These are phyloP conservation scores for Chaetomiaceae sp. DNA, from an alignment of 2,329 filamentous ascomycete genomes.

Conservation along the genomic window DNA sequence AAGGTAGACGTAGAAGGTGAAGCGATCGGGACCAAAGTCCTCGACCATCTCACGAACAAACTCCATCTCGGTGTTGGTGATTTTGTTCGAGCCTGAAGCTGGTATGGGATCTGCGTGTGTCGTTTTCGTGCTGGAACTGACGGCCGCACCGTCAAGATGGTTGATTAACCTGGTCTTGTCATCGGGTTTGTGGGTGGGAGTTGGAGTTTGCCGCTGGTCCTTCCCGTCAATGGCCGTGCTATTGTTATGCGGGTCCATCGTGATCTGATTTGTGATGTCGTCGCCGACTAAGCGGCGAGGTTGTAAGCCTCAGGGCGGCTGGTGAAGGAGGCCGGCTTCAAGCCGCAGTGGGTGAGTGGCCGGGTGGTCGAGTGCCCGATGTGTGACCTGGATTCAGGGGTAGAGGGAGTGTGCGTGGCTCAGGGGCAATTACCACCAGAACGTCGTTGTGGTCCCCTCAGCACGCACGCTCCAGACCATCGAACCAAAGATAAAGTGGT, in stretches of 20 bases:
- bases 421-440: conserved; percentile 3
- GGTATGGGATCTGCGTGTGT: background rate
- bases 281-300: conserved; percentile 9
- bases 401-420: background rate
- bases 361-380: background rate
- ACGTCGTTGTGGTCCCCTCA: too few relatives aligned
- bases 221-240: background rate
- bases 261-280: background rate
- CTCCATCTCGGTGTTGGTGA: background rate
- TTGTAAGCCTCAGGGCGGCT: background rate
- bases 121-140: background rate
- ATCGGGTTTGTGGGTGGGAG: conserved; percentile 1
- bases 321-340: background rate
- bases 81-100: too few relatives aligned
- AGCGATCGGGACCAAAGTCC: conserved; percentile 11
- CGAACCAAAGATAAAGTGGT: too few relatives aligned
- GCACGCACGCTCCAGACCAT: too few relatives aligned
- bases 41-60: conserved; percentile 2
- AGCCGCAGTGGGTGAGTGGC: background rate
- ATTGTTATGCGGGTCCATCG: conserved; percentile 2
- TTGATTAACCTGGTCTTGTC: conserved; percentile 8
- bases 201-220: background rate
- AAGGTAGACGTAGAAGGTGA: conserved; percentile 13
- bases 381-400: too few relatives aligned
- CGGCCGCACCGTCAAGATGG: background rate